Base-by-base conservation (phyloP, 169 alveolate genomes). In the Babesia divergens region DNA sequence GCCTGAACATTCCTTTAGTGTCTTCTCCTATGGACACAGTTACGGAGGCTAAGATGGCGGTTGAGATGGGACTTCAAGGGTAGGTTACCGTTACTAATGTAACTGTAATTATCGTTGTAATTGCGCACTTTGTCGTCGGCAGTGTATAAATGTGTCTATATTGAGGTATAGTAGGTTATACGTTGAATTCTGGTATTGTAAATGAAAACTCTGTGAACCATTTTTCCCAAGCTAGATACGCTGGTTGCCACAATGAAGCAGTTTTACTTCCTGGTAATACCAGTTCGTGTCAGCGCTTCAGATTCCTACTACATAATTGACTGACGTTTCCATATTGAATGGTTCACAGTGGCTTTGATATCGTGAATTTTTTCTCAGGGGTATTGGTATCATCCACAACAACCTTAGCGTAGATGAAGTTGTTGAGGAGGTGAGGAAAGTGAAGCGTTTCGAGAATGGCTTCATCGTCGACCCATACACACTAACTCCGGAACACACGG, bases 11-110 rank as follows among this genome's bases (percentile, higher is more conserved):
- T 16, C 98, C 98, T 6, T 56, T 94, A 14, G 90, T 94, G 38
- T 92, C 97, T 18, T 89, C 97, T 6, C 97, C 98, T 29, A 94
- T 94, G 98, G 97, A 94, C 82, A 92, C 98, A 4, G 97, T 95
- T 62, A 95, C 98, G 3, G 98, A 94, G 83, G 88, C 92, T 38
- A 72, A 87, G 42, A 95, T 95, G 98, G 97, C 98, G 24, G 90
- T 91, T 34, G 95, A 92, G 31, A 82, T 93, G 89, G 98, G 98
- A 0, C 79, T 91, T 11, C 79, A 90, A 74, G 97, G 97, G 88
- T 82, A 44, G 14, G 71, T 62, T 3, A 40, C n/a, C n/a, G n/a
- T n/a, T n/a, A n/a, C n/a, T n/a, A n/a, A n/a, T n/a, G n/a, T n/a
- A n/a, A n/a, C n/a, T n/a, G n/a, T n/a, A n/a, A n/a, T n/a, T n/a